phyloP scores from a whole-genome alignment of 2,329 filamentous ascomycete species.

The Xylariaceae sp. region DNA sequence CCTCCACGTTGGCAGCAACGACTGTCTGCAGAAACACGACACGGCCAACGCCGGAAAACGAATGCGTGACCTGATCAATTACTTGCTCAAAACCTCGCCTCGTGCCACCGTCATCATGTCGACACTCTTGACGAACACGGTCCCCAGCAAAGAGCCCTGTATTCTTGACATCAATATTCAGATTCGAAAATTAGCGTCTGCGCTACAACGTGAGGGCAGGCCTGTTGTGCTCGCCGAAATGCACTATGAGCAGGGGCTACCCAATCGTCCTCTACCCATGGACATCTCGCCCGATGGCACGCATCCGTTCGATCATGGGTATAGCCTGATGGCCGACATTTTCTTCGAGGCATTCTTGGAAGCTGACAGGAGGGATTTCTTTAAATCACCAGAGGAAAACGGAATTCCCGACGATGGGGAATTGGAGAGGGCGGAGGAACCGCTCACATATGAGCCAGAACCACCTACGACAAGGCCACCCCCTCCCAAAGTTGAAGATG shows the following conservation, averaged over 20 bases:
- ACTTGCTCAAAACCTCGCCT: constrained; percentile 32
- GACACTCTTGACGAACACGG: constrained; percentile 35
- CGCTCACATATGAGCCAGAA: constrained; percentile 1
- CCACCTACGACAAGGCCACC: neutral
- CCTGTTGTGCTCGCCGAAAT: constrained; percentile 36
- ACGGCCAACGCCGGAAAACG: constrained; percentile 27
- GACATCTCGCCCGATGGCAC: constrained; percentile 36
- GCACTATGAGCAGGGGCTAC: constrained; percentile 32
- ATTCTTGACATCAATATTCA: constrained; percentile 33
- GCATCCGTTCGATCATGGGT: constrained; percentile 35
- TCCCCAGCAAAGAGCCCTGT: constrained; percentile 26
- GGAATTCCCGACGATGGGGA: constrained; percentile 28
- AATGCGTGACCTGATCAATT: constrained; percentile 32
- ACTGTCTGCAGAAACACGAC: constrained; percentile 36
- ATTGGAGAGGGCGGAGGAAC: constrained; percentile 14
- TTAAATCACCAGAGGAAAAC: constrained; percentile 26
- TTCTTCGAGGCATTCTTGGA: constrained; percentile 31
- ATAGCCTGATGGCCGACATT: constrained; percentile 33
- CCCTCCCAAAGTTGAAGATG: neutral
- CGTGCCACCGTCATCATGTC: constrained; percentile 35
- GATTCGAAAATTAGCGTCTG: constrained; percentile 25
- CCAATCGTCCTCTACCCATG: constrained; percentile 21
- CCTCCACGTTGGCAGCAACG: constrained; percentile 41
- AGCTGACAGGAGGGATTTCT: constrained; percentile 28
- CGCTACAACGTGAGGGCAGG: constrained; percentile 19